These are phyloP conservation scores for Boletus subcaerulescens DNA, from an alignment of 768 basidiomycete species.

Conservation along the genomic window DNA sequence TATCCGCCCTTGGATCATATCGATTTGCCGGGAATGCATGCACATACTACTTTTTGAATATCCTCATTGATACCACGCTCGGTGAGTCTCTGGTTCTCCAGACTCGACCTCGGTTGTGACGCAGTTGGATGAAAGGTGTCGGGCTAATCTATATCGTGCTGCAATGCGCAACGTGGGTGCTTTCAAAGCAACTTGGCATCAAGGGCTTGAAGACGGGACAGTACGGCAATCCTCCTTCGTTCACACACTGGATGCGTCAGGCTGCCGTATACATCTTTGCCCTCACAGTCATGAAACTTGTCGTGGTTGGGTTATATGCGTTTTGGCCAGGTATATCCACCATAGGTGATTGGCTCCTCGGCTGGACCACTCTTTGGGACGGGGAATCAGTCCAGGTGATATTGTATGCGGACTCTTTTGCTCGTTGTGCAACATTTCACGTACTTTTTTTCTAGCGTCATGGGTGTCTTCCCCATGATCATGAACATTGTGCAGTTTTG, in stretches of 20 bases:
- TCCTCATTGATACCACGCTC: constrained; percentile 72
- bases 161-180: constrained; percentile 57
- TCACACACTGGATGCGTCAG: constrained; percentile 72
- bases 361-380: constrained; percentile 65
- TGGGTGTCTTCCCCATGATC: constrained; percentile 87
- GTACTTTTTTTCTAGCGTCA: constrained; percentile 49
- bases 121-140: constrained; percentile 49
- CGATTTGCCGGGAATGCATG: constrained; percentile 80
- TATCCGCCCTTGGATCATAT: constrained; percentile 73
- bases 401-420: constrained; percentile 52
- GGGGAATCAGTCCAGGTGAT: constrained; percentile 72
- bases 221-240: constrained; percentile 82
- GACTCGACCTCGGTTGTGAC: constrained; percentile 6
- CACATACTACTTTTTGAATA: constrained; percentile 88
- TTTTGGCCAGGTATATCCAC: constrained; percentile 67
- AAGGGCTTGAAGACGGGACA: constrained; percentile 84
- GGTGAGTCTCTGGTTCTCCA: constrained; percentile 48
- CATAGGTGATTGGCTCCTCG: constrained; percentile 84
- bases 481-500: constrained; percentile 95
- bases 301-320: constrained; percentile 75
- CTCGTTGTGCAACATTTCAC: constrained; percentile 9
- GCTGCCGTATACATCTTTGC: constrained; percentile 79
- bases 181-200: constrained; percentile 60
- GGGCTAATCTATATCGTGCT: constrained; percentile 75
- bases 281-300: constrained; percentile 85